A percentile compares a stretch with the other conserved stretches of the same genome.
These are phyloP conservation scores for Primulina eburnea DNA, from an alignment of 257 asterid genomes.

Conservation along the genomic window DNA sequence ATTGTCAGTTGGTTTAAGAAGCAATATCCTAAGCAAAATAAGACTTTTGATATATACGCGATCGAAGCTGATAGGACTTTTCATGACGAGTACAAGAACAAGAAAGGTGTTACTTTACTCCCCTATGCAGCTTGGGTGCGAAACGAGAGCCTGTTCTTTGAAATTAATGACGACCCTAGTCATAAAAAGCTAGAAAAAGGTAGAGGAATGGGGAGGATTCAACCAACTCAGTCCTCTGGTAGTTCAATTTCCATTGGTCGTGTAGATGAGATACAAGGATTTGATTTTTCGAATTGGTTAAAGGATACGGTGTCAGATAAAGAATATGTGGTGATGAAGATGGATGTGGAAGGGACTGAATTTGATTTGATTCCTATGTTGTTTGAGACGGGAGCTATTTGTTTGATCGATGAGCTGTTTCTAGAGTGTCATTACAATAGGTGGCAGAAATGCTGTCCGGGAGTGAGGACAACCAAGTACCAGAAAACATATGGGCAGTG, in stretches of 20 bases:
- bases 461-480: constrained; percentile 77
- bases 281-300: constrained; percentile 93
- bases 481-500: constrained; percentile 81
- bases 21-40: constrained; percentile 92
- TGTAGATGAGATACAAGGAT: constrained; percentile 79
- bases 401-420: constrained; percentile 87
- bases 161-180: constrained; percentile 76
- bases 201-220: constrained; percentile 94
- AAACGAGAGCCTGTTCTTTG: constrained; percentile 74
- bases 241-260: constrained; percentile 40
- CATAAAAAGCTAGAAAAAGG: constrained; percentile 64
- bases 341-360: constrained; percentile 99
- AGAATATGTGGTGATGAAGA: constrained; percentile 93
- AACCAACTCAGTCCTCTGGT: constrained; percentile 61
- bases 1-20: constrained; percentile 98
- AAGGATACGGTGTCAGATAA: constrained; percentile 57
- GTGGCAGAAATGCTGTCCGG: constrained; percentile 99
- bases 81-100: constrained; percentile 57
- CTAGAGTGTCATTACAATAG: constrained; percentile 95
- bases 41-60: constrained; percentile 82
- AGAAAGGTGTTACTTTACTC: constrained; percentile 75
- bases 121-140: constrained; percentile 98
- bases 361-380: constrained; percentile 83
- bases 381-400: constrained; percentile 79
- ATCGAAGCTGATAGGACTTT: constrained; percentile 87